Evolutionary conservation across 805 yeast species (phyloP), one percentile per base, ranked within the genome.

Genomic region (Tetrapisispora taiwanensis): DNA sequence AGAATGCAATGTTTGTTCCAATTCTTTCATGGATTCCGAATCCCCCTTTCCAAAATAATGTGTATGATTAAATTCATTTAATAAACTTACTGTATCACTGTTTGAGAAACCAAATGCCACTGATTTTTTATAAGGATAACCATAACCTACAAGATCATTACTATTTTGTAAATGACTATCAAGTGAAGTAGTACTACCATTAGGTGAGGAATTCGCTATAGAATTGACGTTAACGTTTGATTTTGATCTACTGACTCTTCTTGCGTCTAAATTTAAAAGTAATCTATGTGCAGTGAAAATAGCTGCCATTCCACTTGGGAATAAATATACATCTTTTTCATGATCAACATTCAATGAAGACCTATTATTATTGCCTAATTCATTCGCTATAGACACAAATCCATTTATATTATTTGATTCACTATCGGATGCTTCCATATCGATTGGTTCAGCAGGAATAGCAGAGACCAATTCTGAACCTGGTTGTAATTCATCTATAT

Each of bases 91-190:
- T 0, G 97, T 89, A 61, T 92, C 97, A 26, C 86, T 92, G 62
- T 90, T 92, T 7, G 97, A 96, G 66, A 89, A 88, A 1, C 99
- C 99, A 64, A 85, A 90, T 65, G 95, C 87, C 2, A 88, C 95
- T 1, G 95, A 79, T 60, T 85, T 86, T 45, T 67, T 61, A 36
- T 57, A 56, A 12, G 63, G 58, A 3, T 51, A 44, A 1, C 64
- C 64, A 38, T 58, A 59, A 6, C 64, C 64, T 1, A 59, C 26
- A 5, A 39, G 24, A 7, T 32, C 35, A 5, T 32, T 32, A 24
- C 30, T 39, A 17, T 32, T 31, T 14, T 22, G 31, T 3, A 39
- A n/a, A 15, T 37, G 42, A 26, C 31, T 30, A 44, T 22, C 45
- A 30, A 26, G 24, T 31, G 35, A 24, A 18, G 30, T 32, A 26